Evolutionary conservation across 345 rosid genomes (phyloP).

Genomic region (Syzygium aqueum): DNA sequence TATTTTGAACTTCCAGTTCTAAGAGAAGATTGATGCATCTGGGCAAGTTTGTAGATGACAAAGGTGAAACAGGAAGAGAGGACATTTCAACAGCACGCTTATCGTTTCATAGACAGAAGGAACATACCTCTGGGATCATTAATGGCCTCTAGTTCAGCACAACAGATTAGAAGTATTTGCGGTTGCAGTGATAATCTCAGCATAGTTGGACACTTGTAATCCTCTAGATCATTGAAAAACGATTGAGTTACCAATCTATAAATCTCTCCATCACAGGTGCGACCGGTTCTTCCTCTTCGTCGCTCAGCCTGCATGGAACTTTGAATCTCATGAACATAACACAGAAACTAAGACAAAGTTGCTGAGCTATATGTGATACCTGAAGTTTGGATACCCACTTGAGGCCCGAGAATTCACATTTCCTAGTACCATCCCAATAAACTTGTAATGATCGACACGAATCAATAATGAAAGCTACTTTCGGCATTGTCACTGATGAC

Average conservation of each 20-base stretch:
- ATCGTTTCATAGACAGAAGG: background rate
- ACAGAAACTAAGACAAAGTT: background rate
- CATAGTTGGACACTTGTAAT: slow-evolving; percentile 61
- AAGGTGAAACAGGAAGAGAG: background rate
- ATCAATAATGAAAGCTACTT: slow-evolving; percentile 85
- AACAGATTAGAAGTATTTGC: slow-evolving; percentile 73
- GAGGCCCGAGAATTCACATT: slow-evolving; percentile 60
- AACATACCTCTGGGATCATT: slow-evolving; percentile 71
- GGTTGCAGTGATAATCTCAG: slow-evolving; percentile 64
- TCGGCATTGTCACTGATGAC: slow-evolving; percentile 91
- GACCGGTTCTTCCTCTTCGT: slow-evolving; percentile 88
- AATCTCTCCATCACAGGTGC: slow-evolving; percentile 90
- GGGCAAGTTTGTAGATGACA: background rate
- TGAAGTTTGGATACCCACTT: slow-evolving; percentile 90
- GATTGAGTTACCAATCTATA: slow-evolving; percentile 79
- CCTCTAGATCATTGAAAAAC: slow-evolving; percentile 59
- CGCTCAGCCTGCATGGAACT: slow-evolving; percentile 62
- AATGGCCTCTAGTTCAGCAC: slow-evolving; percentile 69
- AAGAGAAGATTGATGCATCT: background rate
- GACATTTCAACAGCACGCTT: background rate
- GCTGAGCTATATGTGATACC: slow-evolving; percentile 28
- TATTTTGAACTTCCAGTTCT: background rate
- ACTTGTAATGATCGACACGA: slow-evolving; percentile 88
- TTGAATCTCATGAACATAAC: background rate
- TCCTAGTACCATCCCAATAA: slow-evolving; percentile 53